These are phyloP conservation scores for Elaeis guineensis DNA, from an alignment of 176 grass and related monocot species.

Conservation along the genomic window DNA sequence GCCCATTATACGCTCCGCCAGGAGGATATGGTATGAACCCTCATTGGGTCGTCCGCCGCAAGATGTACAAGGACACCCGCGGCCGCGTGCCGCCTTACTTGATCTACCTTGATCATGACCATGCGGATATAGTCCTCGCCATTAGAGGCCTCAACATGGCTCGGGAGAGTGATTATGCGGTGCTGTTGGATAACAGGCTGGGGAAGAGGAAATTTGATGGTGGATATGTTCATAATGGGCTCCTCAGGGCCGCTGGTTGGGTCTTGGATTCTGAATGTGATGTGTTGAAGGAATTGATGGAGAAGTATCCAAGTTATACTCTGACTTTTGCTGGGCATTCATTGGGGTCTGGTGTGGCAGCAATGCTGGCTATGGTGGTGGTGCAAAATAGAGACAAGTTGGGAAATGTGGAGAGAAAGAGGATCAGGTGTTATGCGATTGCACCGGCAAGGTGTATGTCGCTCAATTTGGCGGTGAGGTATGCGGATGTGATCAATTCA, in stretches of 20 bases:
- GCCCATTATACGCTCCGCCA: conserved; percentile 20
- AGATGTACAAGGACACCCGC: conserved; percentile 48
- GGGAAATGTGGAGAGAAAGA: conserved; percentile 36
- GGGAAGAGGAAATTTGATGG: conserved; percentile 72
- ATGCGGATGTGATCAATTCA: conserved; percentile 82
- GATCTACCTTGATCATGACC: conserved; percentile 70
- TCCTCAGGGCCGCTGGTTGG: conserved; percentile 63
- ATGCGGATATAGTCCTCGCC: conserved; percentile 68
- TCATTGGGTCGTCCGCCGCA: conserved; percentile 36
- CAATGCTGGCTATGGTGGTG: conserved; percentile 71
- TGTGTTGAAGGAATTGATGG: conserved; percentile 45
- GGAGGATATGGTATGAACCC: conserved; percentile 31
- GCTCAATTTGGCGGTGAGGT: conserved; percentile 76
- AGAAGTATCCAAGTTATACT: conserved; percentile 45
- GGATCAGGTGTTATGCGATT: conserved; percentile 64
- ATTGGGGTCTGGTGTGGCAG: conserved; percentile 55
- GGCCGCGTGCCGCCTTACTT: conserved; percentile 76
- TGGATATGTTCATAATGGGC: conserved; percentile 82
- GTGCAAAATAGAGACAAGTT: conserved; percentile 71
- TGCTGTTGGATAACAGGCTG: conserved; percentile 77
- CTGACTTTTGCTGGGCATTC: conserved; percentile 82
- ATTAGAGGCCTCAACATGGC: conserved; percentile 66
- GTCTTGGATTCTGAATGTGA: conserved; percentile 72
- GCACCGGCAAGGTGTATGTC: conserved; percentile 89
- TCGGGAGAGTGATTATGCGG: conserved; percentile 69